Evolutionary conservation across 1,284 basidiomycete species (phyloP).

Genomic region (Pyrrhoderma lamaoense): DNA sequence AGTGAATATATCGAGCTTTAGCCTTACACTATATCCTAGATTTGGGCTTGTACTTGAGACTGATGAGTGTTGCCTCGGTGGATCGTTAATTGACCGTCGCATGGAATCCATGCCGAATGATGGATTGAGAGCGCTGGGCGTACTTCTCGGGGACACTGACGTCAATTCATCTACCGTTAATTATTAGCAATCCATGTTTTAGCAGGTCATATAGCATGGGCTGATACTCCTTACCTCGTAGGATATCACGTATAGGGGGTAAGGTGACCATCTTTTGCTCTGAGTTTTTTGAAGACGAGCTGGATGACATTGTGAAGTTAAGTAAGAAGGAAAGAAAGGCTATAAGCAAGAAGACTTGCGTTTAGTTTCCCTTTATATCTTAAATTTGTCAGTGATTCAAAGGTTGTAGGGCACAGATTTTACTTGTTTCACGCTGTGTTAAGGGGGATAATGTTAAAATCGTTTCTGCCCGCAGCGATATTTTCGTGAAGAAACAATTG

Average conservation of each 20-base stretch:
- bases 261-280: constrained; percentile 54
- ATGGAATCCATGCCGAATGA: constrained; percentile 21
- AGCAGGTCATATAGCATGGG: constrained; percentile 8
- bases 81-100: constrained; percentile 26
- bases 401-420: too few relatives aligned
- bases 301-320: constrained; percentile 32
- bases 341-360: constrained; percentile 7
- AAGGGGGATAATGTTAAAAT: neutral
- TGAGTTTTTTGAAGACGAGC: constrained; percentile 30
- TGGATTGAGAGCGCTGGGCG: constrained; percentile 18
- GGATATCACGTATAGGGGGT: constrained; percentile 66
- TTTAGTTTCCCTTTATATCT: constrained; percentile 31
- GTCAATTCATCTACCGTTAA: constrained; percentile 36
- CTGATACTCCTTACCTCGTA: constrained; percentile 44
- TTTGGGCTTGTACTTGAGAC: constrained; percentile 2
- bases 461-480: neutral
- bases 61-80: constrained; percentile 11
- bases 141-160: constrained; percentile 24
- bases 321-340: neutral
- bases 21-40: too few relatives aligned
- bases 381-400: too few relatives aligned
- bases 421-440: neutral
- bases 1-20: too few relatives aligned
- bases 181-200: constrained; percentile 7
- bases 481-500: neutral